phyloP scores from a whole-genome alignment of 1,139 yeast genomes.

The Hansenula anomala region DNA sequence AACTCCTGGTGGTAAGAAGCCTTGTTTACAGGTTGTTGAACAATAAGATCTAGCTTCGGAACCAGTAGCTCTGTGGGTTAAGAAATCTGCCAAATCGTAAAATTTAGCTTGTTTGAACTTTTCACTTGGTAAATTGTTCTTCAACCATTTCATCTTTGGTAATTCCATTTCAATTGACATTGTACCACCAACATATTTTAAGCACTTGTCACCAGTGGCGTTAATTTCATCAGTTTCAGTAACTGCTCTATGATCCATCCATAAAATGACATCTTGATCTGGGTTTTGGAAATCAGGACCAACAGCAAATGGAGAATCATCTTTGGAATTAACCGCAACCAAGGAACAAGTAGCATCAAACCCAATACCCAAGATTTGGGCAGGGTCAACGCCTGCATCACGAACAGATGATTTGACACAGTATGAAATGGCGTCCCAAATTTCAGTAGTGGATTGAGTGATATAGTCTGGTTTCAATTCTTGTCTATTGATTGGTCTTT shows the following conservation, averaged over 20 bases:
- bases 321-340: slow-evolving; percentile 66
- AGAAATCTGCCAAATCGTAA: slow-evolving; percentile 86
- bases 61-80: slow-evolving; percentile 88
- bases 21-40: slow-evolving; percentile 93
- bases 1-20: slow-evolving; percentile 87
- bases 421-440: slow-evolving; percentile 84
- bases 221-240: slow-evolving; percentile 80
- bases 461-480: slow-evolving; percentile 67
- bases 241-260: slow-evolving; percentile 99
- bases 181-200: slow-evolving; percentile 93
- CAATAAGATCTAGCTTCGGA: slow-evolving; percentile 82
- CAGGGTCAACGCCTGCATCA: slow-evolving; percentile 69
- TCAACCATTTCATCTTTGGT: slow-evolving; percentile 96
- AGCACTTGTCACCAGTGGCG: slow-evolving; percentile 68
- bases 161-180: slow-evolving; percentile 98
- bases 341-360: slow-evolving; percentile 97
- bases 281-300: slow-evolving; percentile 82
- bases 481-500: slow-evolving; percentile 73
- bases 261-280: slow-evolving; percentile 78
- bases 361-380: slow-evolving; percentile 76
- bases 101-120: slow-evolving; percentile 66
- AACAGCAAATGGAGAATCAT: slow-evolving; percentile 74
- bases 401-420: slow-evolving; percentile 72
- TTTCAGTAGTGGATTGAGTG: slow-evolving; percentile 87
- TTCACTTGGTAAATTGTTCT: slow-evolving; percentile 71